Conservation (phyloP, 169 alveolate genomes). For the Plasmodium berghei region DNA sequence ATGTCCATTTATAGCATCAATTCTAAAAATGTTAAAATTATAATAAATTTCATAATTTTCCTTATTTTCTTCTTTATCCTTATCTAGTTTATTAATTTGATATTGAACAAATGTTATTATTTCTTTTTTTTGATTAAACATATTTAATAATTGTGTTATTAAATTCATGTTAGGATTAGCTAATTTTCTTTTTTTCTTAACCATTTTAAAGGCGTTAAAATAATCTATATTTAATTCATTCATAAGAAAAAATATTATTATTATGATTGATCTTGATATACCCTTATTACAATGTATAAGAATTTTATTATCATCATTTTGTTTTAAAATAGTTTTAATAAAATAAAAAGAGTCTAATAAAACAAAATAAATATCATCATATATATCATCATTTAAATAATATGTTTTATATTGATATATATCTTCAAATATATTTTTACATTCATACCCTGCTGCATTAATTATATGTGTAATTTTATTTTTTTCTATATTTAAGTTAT, state of each 20-base stretch:
- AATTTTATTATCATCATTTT: conserved; percentile 47
- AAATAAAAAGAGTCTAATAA: conserved; percentile 69
- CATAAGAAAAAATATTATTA: conserved; percentile 82
- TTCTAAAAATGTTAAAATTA: conserved; percentile 10
- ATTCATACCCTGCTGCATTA: conserved; percentile 75
- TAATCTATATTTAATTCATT: conserved; percentile 51
- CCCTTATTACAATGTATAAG: conserved; percentile 82
- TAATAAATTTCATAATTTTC: background rate
- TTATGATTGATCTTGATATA: conserved; percentile 78
- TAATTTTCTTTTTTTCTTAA: conserved; percentile 75
- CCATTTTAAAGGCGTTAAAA: conserved; percentile 80
- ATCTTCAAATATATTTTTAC: conserved; percentile 46
- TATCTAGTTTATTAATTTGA: background rate
- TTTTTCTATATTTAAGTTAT: conserved; percentile 18
- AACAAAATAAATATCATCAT: conserved; percentile 74
- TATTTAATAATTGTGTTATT: conserved; percentile 66
- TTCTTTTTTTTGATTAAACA: background rate
- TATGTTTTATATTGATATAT: conserved; percentile 61
- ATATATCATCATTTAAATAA: conserved; percentile 67
- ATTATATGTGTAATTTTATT: conserved; percentile 74
- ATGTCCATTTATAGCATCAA: background rate
- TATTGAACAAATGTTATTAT: background rate
- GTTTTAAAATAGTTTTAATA: conserved; percentile 45
- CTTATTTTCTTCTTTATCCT: background rate
- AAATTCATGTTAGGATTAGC: conserved; percentile 80